Base-by-base conservation (phyloP, 768 basidiomycete genomes). In the Macrocybe gigantea region DNA sequence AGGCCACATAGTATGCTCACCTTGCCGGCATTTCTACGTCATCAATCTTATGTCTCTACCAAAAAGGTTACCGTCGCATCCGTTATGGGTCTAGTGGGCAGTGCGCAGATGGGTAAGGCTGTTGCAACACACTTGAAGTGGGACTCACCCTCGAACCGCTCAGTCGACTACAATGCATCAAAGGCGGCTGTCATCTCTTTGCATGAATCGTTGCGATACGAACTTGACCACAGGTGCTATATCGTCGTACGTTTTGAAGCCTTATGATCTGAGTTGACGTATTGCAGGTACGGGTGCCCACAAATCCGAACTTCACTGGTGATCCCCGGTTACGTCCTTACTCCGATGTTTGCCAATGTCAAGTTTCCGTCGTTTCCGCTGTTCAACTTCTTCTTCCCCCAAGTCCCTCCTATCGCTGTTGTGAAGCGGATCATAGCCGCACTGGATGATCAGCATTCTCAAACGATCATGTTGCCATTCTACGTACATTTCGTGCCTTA, bases 91-190 rank as follows among this genome's bases (percentile, higher is more conserved):
- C 64, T 86, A 51, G 70, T 80, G 22, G 88, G 88, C 12, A 72
- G 75, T 51, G 87, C 82, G 35, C 86, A 82, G 64, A 82, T 86
- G 82, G 77, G 87, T 92, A 63, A 62, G 82, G 22, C 22, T 22
- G 22, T 22, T 71, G 36, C 15, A 13, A n/a, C 31, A 35, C 31
- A 10, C 41, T 37, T 11, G 22, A 42, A 14, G 12, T 12, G 0
- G 14, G 35, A 31, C n/a, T 29, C 30, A 5, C 11, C 33, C 22
- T 11, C 12, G 29, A 41, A 12, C 13, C 12, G 33, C 49, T 4
- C 50, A 91, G 89, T 83, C 58, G 92, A 95, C 67, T 98, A 99
- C 63, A 77, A 76, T 62, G 91, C 93, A 7, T 92, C 91, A 22
- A 99, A 99, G 69, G 89, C 93, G 8, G 93, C 94, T n/a, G 60